A percentile compares a stretch with the other conserved stretches of the same genome.
phyloP scores from a whole-genome alignment of 257 asterid genomes.

The Schizonepeta tenuifolia region DNA sequence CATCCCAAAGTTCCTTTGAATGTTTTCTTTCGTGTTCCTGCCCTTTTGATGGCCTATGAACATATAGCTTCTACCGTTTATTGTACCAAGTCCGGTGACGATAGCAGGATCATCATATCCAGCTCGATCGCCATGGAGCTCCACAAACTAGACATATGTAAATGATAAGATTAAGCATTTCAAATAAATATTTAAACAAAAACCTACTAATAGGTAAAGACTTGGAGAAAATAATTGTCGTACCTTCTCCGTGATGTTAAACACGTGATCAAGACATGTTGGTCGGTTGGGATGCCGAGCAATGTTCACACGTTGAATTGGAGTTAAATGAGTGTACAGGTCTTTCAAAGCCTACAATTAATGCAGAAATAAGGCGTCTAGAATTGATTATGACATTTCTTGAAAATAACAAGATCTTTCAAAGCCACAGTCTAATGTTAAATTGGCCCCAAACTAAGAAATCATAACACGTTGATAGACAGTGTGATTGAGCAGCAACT shows the following conservation, averaged over 20 bases:
- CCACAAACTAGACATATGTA: slow-evolving; percentile 65
- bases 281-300: slow-evolving; percentile 95
- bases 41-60: slow-evolving; percentile 97
- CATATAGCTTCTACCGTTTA: slow-evolving; percentile 83
- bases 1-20: slow-evolving; percentile 91
- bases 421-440: slow-evolving; percentile 23
- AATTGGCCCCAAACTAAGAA: slow-evolving; percentile 14
- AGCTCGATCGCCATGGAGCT: slow-evolving; percentile 96
- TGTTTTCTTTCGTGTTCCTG: slow-evolving; percentile 87
- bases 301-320: slow-evolving; percentile 86
- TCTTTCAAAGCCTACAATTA: slow-evolving; percentile 79
- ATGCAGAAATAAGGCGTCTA: slow-evolving; percentile 11
- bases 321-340: slow-evolving; percentile 78
- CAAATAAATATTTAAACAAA: slow-evolving; percentile 11
- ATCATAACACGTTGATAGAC: slow-evolving; percentile 12
- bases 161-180: slow-evolving; percentile 22
- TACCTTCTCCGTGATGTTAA: slow-evolving; percentile 83
- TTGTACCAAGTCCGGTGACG: slow-evolving; percentile 87
- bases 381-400: not conserved
- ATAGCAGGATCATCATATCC: slow-evolving; percentile 96
- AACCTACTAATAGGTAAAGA: slow-evolving; percentile 8
- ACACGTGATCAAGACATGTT: slow-evolving; percentile 88
- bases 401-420: slow-evolving; percentile 17
- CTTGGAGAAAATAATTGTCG: slow-evolving; percentile 35
- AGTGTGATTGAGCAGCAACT: slow-evolving; percentile 11